Base-by-base conservation (phyloP, 805 yeast genomes). In the Candida pseudofarinosa region DNA sequence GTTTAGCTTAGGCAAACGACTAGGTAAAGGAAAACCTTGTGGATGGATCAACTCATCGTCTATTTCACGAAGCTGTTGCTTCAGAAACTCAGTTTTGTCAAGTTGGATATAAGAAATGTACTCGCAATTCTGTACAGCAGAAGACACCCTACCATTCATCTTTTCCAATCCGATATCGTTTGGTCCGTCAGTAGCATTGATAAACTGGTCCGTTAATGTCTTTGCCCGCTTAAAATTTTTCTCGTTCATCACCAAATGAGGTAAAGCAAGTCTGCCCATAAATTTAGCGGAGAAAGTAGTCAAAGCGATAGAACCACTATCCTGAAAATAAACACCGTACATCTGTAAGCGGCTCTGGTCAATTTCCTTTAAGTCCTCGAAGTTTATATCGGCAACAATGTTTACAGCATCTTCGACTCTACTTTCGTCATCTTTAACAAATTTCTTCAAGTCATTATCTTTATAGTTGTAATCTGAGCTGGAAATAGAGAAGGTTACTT, bases 31-130 rank as follows among this genome's bases (percentile, higher is more conserved):
- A 46, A 85, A 68, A 0, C 97, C 97, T n/a, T 76, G 56, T 1
- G 97, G 97, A 47, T 74, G 68, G 8, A 51, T 58, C 16, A 89
- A 63, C 59, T 90, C 98, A 31, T 79, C 74, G 51, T 90, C 97
- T 23, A 90, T 79, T 38, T 66, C 65, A 35, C 68, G 55, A 44
- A 88, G 56, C 47, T 88, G 81, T 6, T 71, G 68, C 15, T 65
- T 64, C 3, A 77, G 67, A 28, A 76, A 68, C 10, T 71, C 69
- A 13, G 88, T 79, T n/a, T 84, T 76, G 32, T 77, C 77, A 15
- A 86, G 59, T 54, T 88, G 95, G 38, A 88, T 67, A 53, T 75
- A 89, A 0, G 79, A 60, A 15, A 88, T 64, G 48, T 73, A 81
- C 58, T 90, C 98, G 62, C 98, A 90, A 46, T 65, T 73, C 13